Conservation (phyloP, 805 yeast species). For the Starmerella potacharoeniae region DNA sequence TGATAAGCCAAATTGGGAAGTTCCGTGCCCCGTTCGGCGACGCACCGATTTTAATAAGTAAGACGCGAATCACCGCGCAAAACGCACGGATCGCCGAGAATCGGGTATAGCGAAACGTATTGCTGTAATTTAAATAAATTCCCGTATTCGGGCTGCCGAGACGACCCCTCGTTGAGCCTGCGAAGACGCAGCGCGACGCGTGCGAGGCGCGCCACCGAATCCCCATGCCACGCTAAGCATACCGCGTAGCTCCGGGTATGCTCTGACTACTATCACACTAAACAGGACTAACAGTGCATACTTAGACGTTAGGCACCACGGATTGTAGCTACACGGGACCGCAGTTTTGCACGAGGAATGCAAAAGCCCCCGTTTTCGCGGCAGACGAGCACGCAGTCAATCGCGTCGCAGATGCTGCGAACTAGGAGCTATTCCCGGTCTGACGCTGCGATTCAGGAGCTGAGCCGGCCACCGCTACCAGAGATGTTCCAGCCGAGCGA, state of each 20-base stretch:
- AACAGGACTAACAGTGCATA: not conserved
- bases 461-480: not conserved
- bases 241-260: not conserved
- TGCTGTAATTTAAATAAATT: too few relatives aligned
- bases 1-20: slow-evolving; percentile 1
- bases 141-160: too few relatives aligned
- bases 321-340: not conserved
- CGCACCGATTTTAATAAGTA: not conserved
- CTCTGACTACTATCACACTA: not conserved
- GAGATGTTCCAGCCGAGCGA: not conserved
- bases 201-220: not conserved
- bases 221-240: not conserved
- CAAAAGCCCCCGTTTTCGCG: slow-evolving; percentile 2
- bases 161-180: too few relatives aligned
- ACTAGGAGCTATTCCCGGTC: slow-evolving; percentile 4
- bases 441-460: not conserved
- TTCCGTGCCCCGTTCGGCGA: not conserved
- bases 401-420: slow-evolving; percentile 6
- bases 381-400: slow-evolving; percentile 3
- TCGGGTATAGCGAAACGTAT: too few relatives aligned
- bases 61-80: not conserved
- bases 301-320: not conserved
- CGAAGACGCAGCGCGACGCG: not conserved
- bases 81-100: not conserved
- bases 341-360: not conserved